Evolutionary conservation across 2,329 filamentous ascomycete species (phyloP).

Genomic region (Alternaria gaisen): DNA sequence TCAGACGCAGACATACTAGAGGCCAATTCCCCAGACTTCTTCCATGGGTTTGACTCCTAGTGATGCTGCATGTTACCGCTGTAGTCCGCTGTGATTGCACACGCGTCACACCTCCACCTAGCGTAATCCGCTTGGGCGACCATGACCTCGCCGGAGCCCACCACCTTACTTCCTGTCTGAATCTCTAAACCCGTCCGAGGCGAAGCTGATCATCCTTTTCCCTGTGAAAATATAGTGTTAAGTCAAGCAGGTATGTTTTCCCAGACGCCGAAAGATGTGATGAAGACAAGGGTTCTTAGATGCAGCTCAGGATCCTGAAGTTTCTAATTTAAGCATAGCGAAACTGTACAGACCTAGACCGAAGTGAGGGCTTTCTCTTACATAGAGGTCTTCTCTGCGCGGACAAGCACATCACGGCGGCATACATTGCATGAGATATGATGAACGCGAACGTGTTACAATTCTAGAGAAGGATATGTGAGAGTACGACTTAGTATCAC

Average conservation of each 20-base stretch:
- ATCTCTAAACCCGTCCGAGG: constrained; percentile 4
- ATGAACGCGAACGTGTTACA: constrained; percentile 4
- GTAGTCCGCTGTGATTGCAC: constrained; percentile 3
- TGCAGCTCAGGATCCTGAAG: constrained; percentile 5
- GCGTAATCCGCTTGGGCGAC: constrained; percentile 5
- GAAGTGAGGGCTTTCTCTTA: constrained; percentile 1
- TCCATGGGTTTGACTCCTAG: not conserved
- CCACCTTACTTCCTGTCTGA: constrained; percentile 3
- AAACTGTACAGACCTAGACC: constrained; percentile 6
- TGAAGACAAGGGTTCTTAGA: constrained; percentile 1
- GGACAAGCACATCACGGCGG: constrained; percentile 4
- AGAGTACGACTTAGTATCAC: constrained; percentile 4
- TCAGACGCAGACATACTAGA: constrained; percentile 4
- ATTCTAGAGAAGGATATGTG: constrained; percentile 5
- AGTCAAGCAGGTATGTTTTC: constrained; percentile 2
- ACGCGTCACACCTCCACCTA: constrained; percentile 1
- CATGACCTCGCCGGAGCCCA: constrained; percentile 2
- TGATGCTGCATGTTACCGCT: constrained; percentile 2
- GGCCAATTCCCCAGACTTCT: constrained; percentile 1
- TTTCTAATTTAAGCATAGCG: constrained; percentile 1
- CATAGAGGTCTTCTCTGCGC: constrained; percentile 4
- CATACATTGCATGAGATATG: constrained; percentile 4
- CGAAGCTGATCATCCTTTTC: constrained; percentile 2
- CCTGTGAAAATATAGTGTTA: constrained; percentile 1
- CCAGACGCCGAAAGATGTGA: constrained; percentile 2